phyloP scores from a whole-genome alignment of 495 filamentous ascomycete species.

The Acidiella bohemica region DNA sequence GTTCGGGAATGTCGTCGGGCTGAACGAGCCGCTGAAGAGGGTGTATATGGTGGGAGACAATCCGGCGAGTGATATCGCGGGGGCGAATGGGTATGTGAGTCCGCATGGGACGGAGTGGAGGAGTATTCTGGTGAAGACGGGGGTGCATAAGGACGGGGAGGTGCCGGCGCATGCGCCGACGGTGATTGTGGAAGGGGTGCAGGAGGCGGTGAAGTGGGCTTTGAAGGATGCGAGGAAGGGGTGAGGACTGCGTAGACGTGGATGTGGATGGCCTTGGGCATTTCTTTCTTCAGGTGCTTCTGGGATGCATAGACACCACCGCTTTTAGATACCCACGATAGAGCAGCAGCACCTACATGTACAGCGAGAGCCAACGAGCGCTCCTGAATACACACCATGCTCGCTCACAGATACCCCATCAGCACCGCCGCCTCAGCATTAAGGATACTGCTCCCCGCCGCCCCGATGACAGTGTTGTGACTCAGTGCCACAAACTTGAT shows the following conservation, averaged over 20 bases:
- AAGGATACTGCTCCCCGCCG: conserved; percentile 84
- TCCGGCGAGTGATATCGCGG: conserved; percentile 77
- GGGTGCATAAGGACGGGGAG: conserved; percentile 53
- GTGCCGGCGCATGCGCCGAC: conserved; percentile 42
- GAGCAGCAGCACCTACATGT: background rate
- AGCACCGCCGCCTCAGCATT: conserved; percentile 89
- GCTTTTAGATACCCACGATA: no score
- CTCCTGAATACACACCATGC: background rate
- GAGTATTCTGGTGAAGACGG: conserved; percentile 70
- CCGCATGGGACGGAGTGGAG: conserved; percentile 57
- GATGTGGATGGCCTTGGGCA: background rate
- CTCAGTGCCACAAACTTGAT: conserved; percentile 35
- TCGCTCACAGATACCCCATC: conserved; percentile 48
- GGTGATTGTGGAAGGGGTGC: conserved; percentile 53
- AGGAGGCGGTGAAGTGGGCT: conserved; percentile 51
- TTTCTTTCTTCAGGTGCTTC: no score
- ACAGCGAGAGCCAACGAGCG: no score
- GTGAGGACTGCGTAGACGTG: background rate
- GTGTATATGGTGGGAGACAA: conserved; percentile 99
- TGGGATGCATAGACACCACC: no score
- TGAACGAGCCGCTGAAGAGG: conserved; percentile 37
- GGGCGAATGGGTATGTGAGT: conserved; percentile 68
- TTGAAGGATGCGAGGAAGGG: conserved; percentile 30
- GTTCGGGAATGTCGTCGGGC: conserved; percentile 21
- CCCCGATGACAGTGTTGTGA: conserved; percentile 66